Evolutionary conservation across 768 basidiomycete genomes (phyloP), one percentile per base, ranked within the genome.

Genomic region (Lactarius evosmus): DNA sequence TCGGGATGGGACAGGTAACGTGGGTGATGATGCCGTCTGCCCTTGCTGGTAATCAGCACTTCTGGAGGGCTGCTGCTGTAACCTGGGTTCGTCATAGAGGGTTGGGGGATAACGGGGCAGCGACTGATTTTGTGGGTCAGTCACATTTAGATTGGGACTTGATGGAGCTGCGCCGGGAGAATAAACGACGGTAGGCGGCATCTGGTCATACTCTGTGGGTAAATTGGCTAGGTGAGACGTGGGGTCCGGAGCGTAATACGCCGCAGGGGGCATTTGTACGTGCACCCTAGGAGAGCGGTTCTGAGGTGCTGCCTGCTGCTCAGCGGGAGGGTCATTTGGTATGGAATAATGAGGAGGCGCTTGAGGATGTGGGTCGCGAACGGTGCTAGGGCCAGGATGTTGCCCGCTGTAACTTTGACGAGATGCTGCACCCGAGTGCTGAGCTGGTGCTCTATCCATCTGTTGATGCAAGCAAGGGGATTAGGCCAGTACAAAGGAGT

Each of bases 21-120:
- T 55, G 25, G 59, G 63, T 34, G 63, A 5, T 14, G 63, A 44
- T 44, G 22, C 55, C 11, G 54, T 51, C 16, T 46, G 29, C 22
- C 14, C 49, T 32, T 44, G 63, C 38, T 60, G 38, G 49, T 60
- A 50, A 50, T 40, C 49, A 41, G 3, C 29, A 7, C 19, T 25
- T 32, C 41, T 33, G 40, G 59, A 46, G 30, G 38, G 32, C 9
- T 41, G 63, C 25, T 54, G 63, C 27, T 65, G 63, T 29, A 61
- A 34, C 33, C 36, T 22, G 29, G 63, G 63, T n/a, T 61, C 63
- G 30, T 65, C 12, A 33, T 61, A 61, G 40, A 65, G 59, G 30
- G 63, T 65, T 12, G 63, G 63, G 30, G 59, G 63, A 29, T 41
- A 65, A 32, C 63, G 59, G 32, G 19, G n/a, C 17, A 55, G 55